These are phyloP conservation scores for Eremothecium sinecaudum DNA, from an alignment of 1,139 yeast species.

Conservation along the genomic window DNA sequence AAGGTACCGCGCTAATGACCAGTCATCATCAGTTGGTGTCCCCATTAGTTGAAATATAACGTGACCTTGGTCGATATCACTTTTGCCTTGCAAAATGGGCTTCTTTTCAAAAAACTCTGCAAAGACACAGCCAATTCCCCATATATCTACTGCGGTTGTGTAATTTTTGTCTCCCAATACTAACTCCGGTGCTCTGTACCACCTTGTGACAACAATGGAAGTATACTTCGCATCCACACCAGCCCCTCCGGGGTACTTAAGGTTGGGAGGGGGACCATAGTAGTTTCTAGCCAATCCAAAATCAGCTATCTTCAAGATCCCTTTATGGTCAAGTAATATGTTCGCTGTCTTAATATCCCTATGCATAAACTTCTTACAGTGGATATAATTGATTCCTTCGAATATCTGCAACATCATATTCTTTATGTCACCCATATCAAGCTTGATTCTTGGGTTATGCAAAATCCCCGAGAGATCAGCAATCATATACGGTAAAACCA, in stretches of 20 bases:
- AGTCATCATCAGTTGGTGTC: slow-evolving; percentile 53
- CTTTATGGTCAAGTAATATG: slow-evolving; percentile 65
- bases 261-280: slow-evolving; percentile 59
- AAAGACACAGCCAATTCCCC: slow-evolving; percentile 97
- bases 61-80: slow-evolving; percentile 88
- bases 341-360: slow-evolving; percentile 95
- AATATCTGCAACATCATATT: slow-evolving; percentile 74
- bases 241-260: slow-evolving; percentile 57
- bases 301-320: slow-evolving; percentile 80
- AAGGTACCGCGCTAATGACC: slow-evolving; percentile 57
- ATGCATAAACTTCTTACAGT: slow-evolving; percentile 61
- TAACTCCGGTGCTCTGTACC: slow-evolving; percentile 96
- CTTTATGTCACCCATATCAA: slow-evolving; percentile 64
- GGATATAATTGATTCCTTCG: slow-evolving; percentile 74
- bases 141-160: slow-evolving; percentile 89
- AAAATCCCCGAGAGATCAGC: slow-evolving; percentile 89
- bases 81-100: slow-evolving; percentile 78
- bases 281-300: slow-evolving; percentile 84
- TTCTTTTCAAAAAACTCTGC: slow-evolving; percentile 76
- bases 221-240: slow-evolving; percentile 59
- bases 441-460: slow-evolving; percentile 64
- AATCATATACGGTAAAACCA: slow-evolving; percentile 90
- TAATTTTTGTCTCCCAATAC: slow-evolving; percentile 75
- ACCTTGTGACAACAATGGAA: slow-evolving; percentile 85
- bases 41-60: slow-evolving; percentile 75